Conservation (phyloP, 2,329 filamentous ascomycete genomes). For the Elsinoe necatrix region DNA sequence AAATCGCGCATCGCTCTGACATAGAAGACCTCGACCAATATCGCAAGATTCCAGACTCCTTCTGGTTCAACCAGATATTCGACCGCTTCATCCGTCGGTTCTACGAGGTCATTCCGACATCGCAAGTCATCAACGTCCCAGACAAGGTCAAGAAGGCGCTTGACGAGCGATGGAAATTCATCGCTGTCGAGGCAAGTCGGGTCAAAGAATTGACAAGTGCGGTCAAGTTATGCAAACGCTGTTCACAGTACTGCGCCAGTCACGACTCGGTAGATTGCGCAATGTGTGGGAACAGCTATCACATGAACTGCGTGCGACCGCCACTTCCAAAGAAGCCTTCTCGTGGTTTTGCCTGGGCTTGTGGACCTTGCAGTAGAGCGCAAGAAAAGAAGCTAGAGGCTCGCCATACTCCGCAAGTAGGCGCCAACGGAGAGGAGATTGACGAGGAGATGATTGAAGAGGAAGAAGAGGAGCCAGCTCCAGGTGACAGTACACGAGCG, state of each 20-base stretch:
- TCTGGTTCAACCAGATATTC: constrained; percentile 97
- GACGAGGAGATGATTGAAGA: constrained; percentile 58
- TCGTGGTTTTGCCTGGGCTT: constrained; percentile 95
- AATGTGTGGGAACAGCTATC: constrained; percentile 88
- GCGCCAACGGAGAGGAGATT: constrained; percentile 43
- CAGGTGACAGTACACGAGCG: constrained; percentile 56
- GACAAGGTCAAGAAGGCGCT: constrained; percentile 90
- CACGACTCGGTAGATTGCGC: constrained; percentile 96
- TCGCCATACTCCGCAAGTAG: constrained; percentile 69
- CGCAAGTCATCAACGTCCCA: constrained; percentile 90
- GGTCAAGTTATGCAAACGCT: constrained; percentile 93
- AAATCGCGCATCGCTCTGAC: constrained; percentile 79
- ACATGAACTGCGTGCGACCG: constrained; percentile 95
- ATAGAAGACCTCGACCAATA: constrained; percentile 75
- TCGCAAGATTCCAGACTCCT: constrained; percentile 74
- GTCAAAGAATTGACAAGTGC: constrained; percentile 93
- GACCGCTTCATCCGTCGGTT: constrained; percentile 97
- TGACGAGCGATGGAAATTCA: constrained; percentile 92
- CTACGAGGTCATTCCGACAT: constrained; percentile 92
- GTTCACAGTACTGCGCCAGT: constrained; percentile 81
- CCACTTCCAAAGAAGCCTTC: constrained; percentile 92
- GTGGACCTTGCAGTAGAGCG: constrained; percentile 89
- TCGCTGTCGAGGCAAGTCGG: constrained; percentile 86
- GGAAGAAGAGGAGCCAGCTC: constrained; percentile 58
- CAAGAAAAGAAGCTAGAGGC: constrained; percentile 89